Percentiles rank a stretch among this genome's conserved stretches.
phyloP scores from a whole-genome alignment of 108 stramenopile genomes.

The Nitzschia sp. region DNA sequence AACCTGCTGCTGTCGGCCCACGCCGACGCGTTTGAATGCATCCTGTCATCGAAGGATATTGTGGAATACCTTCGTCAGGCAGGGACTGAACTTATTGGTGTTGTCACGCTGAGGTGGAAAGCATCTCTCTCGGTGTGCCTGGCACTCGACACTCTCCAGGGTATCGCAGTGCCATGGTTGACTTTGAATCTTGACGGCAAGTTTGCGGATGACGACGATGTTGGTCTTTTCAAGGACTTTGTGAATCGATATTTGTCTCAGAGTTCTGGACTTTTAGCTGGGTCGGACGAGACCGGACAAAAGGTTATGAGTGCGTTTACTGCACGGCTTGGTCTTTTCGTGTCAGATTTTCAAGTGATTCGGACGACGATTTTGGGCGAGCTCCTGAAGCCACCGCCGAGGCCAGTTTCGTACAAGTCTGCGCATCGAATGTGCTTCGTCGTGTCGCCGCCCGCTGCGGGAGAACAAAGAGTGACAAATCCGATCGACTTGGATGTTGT shows the following conservation, averaged over 20 bases:
- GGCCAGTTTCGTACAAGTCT: background rate
- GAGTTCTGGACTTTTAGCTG: slow-evolving; percentile 17
- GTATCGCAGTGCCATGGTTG: slow-evolving; percentile 24
- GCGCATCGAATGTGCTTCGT: slow-evolving; percentile 27
- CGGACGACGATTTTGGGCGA: slow-evolving; percentile 33
- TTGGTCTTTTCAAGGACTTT: slow-evolving; percentile 34
- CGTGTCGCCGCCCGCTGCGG: slow-evolving; percentile 39
- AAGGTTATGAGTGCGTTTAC: slow-evolving; percentile 29
- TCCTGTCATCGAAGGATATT: slow-evolving; percentile 43
- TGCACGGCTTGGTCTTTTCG: slow-evolving; percentile 14
- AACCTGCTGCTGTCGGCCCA: slow-evolving; percentile 26
- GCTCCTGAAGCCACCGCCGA: background rate
- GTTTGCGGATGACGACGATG: slow-evolving; percentile 27
- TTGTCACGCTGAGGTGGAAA: slow-evolving; percentile 50
- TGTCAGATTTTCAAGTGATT: slow-evolving; percentile 43
- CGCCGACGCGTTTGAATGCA: slow-evolving; percentile 42
- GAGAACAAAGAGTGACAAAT: slow-evolving; percentile 55
- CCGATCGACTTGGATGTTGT: slow-evolving; percentile 37
- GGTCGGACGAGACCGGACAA: slow-evolving; percentile 8
- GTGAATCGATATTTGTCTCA: slow-evolving; percentile 24
- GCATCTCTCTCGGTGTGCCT: slow-evolving; percentile 26
- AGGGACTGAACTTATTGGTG: slow-evolving; percentile 32
- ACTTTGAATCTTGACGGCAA: slow-evolving; percentile 32
- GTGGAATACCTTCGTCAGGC: slow-evolving; percentile 23
- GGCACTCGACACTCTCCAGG: slow-evolving; percentile 24